phyloP scores from a whole-genome alignment of 1,139 yeast genomes.

The Taphrina sp. region DNA sequence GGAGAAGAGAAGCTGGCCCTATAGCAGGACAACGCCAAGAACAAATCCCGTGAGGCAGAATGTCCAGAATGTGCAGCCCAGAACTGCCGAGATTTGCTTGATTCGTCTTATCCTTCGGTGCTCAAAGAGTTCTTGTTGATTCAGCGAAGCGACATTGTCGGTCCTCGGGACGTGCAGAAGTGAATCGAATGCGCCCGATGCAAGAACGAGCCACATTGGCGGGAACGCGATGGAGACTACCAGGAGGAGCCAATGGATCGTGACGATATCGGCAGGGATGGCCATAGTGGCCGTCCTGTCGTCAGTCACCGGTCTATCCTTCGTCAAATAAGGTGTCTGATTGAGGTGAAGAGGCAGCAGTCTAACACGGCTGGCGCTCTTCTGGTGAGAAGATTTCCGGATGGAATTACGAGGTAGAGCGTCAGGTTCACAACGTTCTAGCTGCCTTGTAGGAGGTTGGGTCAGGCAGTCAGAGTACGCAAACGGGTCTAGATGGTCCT shows the following conservation, averaged over 20 bases:
- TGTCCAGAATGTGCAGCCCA: constrained; percentile 1
- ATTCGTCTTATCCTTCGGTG: constrained; percentile 8
- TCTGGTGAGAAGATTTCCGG: constrained; percentile 11
- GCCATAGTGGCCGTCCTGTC: neutral
- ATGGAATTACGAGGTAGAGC: no score
- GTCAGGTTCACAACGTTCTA: neutral
- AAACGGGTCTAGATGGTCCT: constrained; percentile 16
- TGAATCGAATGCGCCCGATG: constrained; percentile 16
- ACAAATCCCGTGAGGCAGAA: constrained; percentile 16
- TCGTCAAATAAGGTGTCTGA: constrained; percentile 20
- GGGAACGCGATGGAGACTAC: constrained; percentile 9
- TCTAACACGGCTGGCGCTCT: constrained; percentile 4
- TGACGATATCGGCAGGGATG: neutral
- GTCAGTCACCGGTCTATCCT: constrained; percentile 11
- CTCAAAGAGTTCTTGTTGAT: no score
- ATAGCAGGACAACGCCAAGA: no score
- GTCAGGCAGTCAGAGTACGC: neutral
- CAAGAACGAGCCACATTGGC: constrained; percentile 14
- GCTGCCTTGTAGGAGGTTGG: neutral
- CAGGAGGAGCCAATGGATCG: constrained; percentile 12
- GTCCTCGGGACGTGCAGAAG: constrained; percentile 12
- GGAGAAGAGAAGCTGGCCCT: no score
- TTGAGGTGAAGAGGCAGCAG: constrained; percentile 14
- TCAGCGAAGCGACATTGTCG: no score
- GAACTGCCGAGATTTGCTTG: constrained; percentile 5